phyloP scores from a whole-genome alignment of 768 basidiomycete genomes.

The Leucosporidium scottii region DNA sequence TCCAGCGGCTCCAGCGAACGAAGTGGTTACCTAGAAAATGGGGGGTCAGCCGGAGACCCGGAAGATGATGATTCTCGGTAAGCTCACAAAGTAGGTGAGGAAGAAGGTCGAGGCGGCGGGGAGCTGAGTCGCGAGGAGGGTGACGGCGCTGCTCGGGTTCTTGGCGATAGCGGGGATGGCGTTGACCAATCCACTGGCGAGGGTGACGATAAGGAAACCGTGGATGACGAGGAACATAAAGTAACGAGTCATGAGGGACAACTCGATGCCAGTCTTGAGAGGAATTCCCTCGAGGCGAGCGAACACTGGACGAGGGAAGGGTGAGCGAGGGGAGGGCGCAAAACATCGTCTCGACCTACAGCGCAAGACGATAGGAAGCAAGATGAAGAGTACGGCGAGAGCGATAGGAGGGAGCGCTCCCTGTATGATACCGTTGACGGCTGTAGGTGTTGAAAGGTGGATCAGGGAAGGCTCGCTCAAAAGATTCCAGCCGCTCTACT shows the following conservation, averaged over 20 bases:
- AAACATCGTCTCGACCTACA: conserved; percentile 42
- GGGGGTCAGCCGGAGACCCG: too few species aligned
- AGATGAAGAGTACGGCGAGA: conserved; percentile 83
- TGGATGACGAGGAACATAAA: conserved; percentile 85
- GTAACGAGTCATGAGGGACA: conserved; percentile 82
- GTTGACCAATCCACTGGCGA: conserved; percentile 66
- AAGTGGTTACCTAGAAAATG: conserved; percentile 17
- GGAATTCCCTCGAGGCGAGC: conserved; percentile 86
- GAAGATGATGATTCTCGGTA: background rate
- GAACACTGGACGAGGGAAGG: conserved; percentile 47
- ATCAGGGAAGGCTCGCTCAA: background rate
- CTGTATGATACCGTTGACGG: conserved; percentile 71
- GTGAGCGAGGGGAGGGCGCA: background rate
- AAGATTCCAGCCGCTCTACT: background rate
- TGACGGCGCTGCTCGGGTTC: conserved; percentile 64
- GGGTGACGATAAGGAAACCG: conserved; percentile 83
- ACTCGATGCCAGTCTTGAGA: conserved; percentile 69
- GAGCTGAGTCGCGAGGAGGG: conserved; percentile 65
- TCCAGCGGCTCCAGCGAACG: conserved; percentile 63
- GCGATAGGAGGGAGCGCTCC: conserved; percentile 83
- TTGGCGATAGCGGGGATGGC: conserved; percentile 54
- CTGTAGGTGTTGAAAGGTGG: background rate
- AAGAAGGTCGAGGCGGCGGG: conserved; percentile 84
- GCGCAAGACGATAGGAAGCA: conserved; percentile 74
- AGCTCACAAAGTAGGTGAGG: conserved; percentile 64